phyloP scores from a whole-genome alignment of 2,329 filamentous ascomycete species.

The Colletotrichum zoysiae region DNA sequence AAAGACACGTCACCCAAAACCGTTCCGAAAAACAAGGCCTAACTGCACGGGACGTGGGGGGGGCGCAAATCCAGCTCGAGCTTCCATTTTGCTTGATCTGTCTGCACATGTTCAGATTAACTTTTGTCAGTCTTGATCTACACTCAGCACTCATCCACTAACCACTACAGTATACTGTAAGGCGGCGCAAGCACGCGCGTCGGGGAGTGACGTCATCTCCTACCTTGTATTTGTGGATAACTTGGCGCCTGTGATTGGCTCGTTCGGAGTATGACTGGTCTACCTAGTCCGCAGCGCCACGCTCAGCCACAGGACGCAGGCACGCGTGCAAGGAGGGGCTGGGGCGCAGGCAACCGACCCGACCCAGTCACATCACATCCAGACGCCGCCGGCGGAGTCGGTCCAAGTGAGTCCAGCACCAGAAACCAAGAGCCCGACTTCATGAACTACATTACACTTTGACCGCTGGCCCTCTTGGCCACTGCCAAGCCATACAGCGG shows the following conservation, averaged over 20 bases:
- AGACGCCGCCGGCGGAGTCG: no score
- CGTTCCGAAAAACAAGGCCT: not conserved
- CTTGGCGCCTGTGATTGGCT: not conserved
- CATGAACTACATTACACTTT: not conserved
- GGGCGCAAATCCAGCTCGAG: not conserved
- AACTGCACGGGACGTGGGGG: not conserved
- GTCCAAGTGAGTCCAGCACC: not conserved
- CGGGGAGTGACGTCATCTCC: constrained; percentile 26
- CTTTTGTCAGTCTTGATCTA: not conserved
- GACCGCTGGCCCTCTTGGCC: not conserved
- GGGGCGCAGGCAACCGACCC: not conserved
- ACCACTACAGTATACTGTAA: not conserved
- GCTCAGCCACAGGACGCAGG: not conserved
- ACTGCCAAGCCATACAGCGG: constrained; percentile 18
- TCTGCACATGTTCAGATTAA: not conserved
- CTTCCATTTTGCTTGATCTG: not conserved
- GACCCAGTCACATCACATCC: not conserved
- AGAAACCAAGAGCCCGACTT: not conserved
- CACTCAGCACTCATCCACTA: not conserved
- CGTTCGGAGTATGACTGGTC: not conserved
- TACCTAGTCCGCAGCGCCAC: not conserved
- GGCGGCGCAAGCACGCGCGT: constrained; percentile 22
- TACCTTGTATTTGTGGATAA: not conserved
- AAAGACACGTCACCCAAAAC: constrained; percentile 15
- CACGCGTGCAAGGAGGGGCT: not conserved